Base-by-base conservation (phyloP, 192 early-diverging fungal genomes). In the Coemansia sp. region DNA sequence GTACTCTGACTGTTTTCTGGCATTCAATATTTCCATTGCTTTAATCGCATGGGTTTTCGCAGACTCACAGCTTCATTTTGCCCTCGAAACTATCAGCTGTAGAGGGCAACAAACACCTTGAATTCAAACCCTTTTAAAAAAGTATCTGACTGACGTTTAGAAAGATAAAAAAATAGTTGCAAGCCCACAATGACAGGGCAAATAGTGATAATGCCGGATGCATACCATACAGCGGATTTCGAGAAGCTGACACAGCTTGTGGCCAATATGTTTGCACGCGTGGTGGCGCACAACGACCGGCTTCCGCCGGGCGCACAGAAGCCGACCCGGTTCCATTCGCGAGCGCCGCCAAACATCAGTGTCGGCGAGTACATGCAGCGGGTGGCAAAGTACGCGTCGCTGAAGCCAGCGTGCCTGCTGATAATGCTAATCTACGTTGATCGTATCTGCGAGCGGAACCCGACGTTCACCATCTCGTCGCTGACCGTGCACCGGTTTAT, bases 391-490 rank as follows among this genome's bases (percentile, higher is more conserved):
- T 98, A 95, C 71, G 93, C 93, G 31, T 87, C 90, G 33, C 68
- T 97, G 16, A 95, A 99, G 69, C 84, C 87, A 14, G 85, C 92
- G 6, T 95, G 92, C 64, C 62, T 99, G 11, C 69, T 99, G 4
- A 85, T 94, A 27, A 71, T 98, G 27, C 77, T 99, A 4, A 88
- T 99, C 27, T 99, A 95, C 60, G 93, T 99, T 54, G 97, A 99
- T 70, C 80, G 92, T 68, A 83, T 93, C 5, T 93, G 94, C 60
- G 83, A 88, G 55, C 64, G 78, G 23, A 80, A 80, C 33, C 67
- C 84, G 24, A 73, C 86, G 0, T 98, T 98, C 69, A 95, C 93
- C 21, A 93, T 98, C 32, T 92, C 92, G 0, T 94, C 92, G 25
- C 69, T 98, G 28, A 98, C 95, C 4, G 92, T 92, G 5, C 95